A percentile compares a stretch with the other conserved stretches of the same genome.
phyloP scores from a whole-genome alignment of 148 eudicot species.

The Nyssa sinensis region DNA sequence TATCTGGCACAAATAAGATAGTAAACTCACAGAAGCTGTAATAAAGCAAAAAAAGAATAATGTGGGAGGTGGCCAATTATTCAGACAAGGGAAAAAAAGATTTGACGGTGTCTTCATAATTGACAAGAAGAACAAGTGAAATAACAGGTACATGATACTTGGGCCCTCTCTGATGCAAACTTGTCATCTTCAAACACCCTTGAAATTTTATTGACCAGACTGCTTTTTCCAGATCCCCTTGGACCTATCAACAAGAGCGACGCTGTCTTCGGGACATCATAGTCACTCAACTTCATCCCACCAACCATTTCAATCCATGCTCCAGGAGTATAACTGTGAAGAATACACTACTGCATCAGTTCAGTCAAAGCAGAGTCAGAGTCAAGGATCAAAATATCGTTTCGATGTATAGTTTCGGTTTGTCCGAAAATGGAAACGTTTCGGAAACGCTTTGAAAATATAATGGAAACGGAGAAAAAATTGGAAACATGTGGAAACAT shows the following conservation, averaged over 20 bases:
- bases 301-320: constrained; percentile 58
- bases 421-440: too few species aligned
- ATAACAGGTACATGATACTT: constrained; percentile 65
- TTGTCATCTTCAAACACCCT: constrained; percentile 69
- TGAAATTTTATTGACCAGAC: constrained; percentile 75
- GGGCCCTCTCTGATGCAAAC: constrained; percentile 76
- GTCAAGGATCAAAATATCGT: too few species aligned
- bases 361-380: neutral
- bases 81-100: neutral
- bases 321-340: constrained; percentile 74
- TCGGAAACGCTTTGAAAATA: too few species aligned
- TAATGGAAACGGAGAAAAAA: too few species aligned
- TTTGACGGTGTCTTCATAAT: neutral
- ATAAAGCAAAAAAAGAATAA: neutral
- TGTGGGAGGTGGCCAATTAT: neutral
- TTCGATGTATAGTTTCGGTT: too few species aligned
- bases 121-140: neutral
- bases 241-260: constrained; percentile 74
- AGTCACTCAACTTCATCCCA: constrained; percentile 39
- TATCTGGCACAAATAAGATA: constrained; percentile 35
- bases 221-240: constrained; percentile 85
- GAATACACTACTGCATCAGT: neutral
- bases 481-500: too few species aligned
- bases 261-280: constrained; percentile 56
- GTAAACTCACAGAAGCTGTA: neutral